Evolutionary conservation across 345 rosid genomes (phyloP).

Genomic region (Sonneratia alba): DNA sequence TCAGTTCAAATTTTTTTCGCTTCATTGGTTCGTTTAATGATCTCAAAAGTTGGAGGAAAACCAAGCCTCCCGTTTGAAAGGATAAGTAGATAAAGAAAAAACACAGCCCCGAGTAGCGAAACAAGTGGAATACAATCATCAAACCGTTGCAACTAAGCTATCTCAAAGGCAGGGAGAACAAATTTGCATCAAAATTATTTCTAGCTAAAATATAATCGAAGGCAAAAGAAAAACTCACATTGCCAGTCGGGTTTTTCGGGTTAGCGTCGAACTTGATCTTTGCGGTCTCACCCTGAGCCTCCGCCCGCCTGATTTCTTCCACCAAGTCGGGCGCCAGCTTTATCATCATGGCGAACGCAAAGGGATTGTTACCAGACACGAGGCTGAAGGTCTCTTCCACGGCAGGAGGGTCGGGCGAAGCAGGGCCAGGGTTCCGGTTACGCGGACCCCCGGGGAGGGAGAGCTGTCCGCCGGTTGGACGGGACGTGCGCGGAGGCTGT

Average conservation of each 20-base stretch:
- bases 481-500: constrained; percentile 17
- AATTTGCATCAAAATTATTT: no score
- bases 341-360: constrained; percentile 69
- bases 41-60: no score
- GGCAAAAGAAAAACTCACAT: constrained; percentile 44
- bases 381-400: constrained; percentile 69
- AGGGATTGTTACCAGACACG: constrained; percentile 47
- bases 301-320: constrained; percentile 75
- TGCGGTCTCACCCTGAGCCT: constrained; percentile 62
- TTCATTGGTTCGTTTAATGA: no score
- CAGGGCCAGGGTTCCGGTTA: constrained; percentile 8
- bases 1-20: no score
- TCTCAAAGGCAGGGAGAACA: no score
- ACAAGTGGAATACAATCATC: no score
- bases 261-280: constrained; percentile 81
- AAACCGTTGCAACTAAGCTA: no score
- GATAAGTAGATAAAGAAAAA: no score
- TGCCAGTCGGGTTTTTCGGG: constrained; percentile 49
- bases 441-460: constrained; percentile 19
- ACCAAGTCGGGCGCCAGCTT: constrained; percentile 75
- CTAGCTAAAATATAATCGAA: constrained; percentile 1
- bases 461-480: constrained; percentile 24
- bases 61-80: no score
- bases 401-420: constrained; percentile 13
- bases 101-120: no score